phyloP scores from a whole-genome alignment of 371 early-diverging fungal species.

The Zychaea mexicana region DNA sequence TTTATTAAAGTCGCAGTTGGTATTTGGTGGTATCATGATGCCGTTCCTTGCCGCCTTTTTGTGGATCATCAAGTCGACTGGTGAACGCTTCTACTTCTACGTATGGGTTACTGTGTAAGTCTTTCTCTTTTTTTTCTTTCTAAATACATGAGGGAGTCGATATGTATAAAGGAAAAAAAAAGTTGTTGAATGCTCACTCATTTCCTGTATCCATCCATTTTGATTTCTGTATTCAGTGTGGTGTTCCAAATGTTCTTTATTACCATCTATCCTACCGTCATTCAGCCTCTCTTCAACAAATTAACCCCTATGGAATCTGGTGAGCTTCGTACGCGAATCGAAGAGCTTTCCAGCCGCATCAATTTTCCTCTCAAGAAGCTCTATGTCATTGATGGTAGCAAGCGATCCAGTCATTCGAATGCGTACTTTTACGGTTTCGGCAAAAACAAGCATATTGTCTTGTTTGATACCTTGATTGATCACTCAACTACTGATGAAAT shows the following conservation, averaged over 20 bases:
- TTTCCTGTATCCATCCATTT: background rate
- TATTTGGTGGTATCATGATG: constrained; percentile 74
- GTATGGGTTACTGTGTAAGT: constrained; percentile 87
- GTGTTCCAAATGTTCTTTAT: constrained; percentile 89
- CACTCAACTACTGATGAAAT: constrained; percentile 88
- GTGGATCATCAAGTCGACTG: constrained; percentile 82
- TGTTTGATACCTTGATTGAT: constrained; percentile 95
- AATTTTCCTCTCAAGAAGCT: constrained; percentile 95
- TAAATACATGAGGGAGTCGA: too few species aligned
- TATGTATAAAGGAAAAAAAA: background rate
- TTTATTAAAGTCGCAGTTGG: constrained; percentile 70
- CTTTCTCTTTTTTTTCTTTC: background rate
- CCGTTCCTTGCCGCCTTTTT: constrained; percentile 85
- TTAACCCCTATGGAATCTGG: constrained; percentile 90
- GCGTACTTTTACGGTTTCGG: constrained; percentile 98
- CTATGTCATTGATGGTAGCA: constrained; percentile 96
- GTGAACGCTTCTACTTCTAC: constrained; percentile 86
- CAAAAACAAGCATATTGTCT: constrained; percentile 96
- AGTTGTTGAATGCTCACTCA: background rate
- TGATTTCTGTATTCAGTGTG: constrained; percentile 54
- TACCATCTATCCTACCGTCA: constrained; percentile 91
- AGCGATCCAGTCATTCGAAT: constrained; percentile 93
- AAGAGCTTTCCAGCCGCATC: constrained; percentile 83
- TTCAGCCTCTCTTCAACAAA: constrained; percentile 98
- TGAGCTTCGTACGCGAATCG: constrained; percentile 82